Evolutionary conservation across 2,329 filamentous ascomycete species (phyloP).

Genomic region (Fusarium hostae): DNA sequence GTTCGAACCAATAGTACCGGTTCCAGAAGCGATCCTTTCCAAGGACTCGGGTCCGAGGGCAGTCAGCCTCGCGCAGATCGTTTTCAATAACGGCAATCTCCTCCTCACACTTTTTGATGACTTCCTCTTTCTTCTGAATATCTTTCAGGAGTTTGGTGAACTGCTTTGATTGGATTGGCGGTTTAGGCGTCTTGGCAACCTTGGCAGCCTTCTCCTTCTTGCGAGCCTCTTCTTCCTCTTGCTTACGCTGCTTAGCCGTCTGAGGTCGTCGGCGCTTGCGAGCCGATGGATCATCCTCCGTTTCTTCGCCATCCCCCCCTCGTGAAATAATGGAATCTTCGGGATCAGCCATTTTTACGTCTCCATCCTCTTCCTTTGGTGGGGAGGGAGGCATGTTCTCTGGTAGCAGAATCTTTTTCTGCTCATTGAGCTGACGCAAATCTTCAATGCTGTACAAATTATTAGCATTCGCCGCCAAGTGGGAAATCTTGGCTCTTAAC

Average conservation of each 20-base stretch:
- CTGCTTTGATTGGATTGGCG: slow-evolving; percentile 83
- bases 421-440: slow-evolving; percentile 75
- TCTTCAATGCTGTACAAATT: slow-evolving; percentile 69
- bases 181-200: slow-evolving; percentile 70
- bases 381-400: slow-evolving; percentile 77
- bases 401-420: slow-evolving; percentile 77
- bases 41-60: slow-evolving; percentile 86
- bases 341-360: slow-evolving; percentile 69
- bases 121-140: slow-evolving; percentile 86
- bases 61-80: slow-evolving; percentile 92
- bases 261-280: slow-evolving; percentile 66
- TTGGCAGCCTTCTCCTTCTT: slow-evolving; percentile 69
- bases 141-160: slow-evolving; percentile 89
- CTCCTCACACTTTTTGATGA: slow-evolving; percentile 83
- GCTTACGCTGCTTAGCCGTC: slow-evolving; percentile 77
- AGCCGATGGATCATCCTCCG: slow-evolving; percentile 72
- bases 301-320: slow-evolving; percentile 75
- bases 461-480: slow-evolving; percentile 1
- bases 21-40: slow-evolving; percentile 98
- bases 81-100: slow-evolving; percentile 89
- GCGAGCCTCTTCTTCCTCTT: slow-evolving; percentile 78
- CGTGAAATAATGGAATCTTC: slow-evolving; percentile 69
- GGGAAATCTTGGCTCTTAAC: slow-evolving; percentile 45
- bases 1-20: slow-evolving; percentile 98
- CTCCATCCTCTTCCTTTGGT: slow-evolving; percentile 65